Conservation (phyloP, 208 protist species). For the Crithidia expoeki region DNA sequence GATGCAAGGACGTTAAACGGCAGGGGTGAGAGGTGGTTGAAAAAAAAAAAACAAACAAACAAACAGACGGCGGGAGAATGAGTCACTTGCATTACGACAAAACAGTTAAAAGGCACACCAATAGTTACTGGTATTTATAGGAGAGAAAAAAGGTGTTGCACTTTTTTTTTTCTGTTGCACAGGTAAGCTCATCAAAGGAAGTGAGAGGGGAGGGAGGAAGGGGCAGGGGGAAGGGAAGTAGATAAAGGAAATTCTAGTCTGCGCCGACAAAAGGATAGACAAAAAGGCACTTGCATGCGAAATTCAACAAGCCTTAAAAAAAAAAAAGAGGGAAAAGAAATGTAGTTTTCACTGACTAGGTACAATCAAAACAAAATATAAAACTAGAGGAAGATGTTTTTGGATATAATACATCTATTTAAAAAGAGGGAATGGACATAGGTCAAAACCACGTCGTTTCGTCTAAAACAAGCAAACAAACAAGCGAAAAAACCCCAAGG, state of each 20-base stretch:
- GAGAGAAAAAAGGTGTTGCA: not conserved
- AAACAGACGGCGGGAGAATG: too few relatives aligned
- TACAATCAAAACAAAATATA: constrained; percentile 18
- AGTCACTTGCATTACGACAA: too few relatives aligned
- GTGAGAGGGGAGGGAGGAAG: not conserved
- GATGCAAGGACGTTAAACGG: not conserved
- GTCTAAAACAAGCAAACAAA: not conserved
- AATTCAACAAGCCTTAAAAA: constrained; percentile 4
- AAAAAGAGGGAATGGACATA: not conserved
- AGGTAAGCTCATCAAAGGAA: not conserved
- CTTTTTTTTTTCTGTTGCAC: not conserved
- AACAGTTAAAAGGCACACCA: too few relatives aligned
- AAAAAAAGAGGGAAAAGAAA: constrained; percentile 25
- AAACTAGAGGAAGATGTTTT: constrained; percentile 14
- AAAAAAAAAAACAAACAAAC: constrained; percentile 1
- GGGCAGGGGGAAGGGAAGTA: not conserved
- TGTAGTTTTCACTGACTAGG: not conserved
- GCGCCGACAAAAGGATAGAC: not conserved
- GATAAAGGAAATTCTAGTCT: not conserved
- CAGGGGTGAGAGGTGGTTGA: not conserved
- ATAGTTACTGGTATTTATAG: not conserved
- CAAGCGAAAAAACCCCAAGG: not conserved
- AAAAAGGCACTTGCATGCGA: not conserved
- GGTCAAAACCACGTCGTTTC: not conserved
- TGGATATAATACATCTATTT: constrained; percentile 11